phyloP scores from a whole-genome alignment of 1,284 basidiomycete species.

The Cystobasidiaceae sp. region DNA sequence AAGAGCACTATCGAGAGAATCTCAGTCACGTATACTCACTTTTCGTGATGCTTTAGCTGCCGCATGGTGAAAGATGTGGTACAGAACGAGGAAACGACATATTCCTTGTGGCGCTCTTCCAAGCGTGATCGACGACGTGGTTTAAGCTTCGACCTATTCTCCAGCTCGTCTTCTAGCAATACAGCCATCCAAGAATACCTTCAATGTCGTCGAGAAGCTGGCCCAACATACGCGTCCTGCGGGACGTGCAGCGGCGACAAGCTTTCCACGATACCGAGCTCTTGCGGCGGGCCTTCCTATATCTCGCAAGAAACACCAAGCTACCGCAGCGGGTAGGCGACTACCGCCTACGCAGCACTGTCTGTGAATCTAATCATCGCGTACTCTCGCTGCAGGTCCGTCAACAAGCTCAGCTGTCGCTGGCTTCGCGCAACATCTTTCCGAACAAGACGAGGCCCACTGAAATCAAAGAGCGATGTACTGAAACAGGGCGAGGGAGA shows the following conservation, averaged over 20 bases:
- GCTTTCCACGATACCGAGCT: slow-evolving; percentile 65
- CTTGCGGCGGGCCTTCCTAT: slow-evolving; percentile 76
- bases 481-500: slow-evolving; percentile 73
- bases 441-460: slow-evolving; percentile 73
- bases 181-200: too few relatives aligned
- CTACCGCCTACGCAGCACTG: too few relatives aligned
- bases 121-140: too few relatives aligned
- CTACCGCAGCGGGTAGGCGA: slow-evolving; percentile 57
- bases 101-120: too few relatives aligned
- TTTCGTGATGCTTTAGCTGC: slow-evolving; percentile 88
- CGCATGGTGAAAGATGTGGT: too few relatives aligned
- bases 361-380: too few relatives aligned
- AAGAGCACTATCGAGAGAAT: too few relatives aligned
- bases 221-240: slow-evolving; percentile 57
- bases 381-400: too few relatives aligned
- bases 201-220: slow-evolving; percentile 17
- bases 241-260: slow-evolving; percentile 68
- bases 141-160: not conserved
- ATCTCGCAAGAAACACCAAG: slow-evolving; percentile 79
- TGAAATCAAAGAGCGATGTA: slow-evolving; percentile 81
- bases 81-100: too few relatives aligned
- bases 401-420: slow-evolving; percentile 90
- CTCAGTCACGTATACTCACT: too few relatives aligned
- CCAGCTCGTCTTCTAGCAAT: not conserved
- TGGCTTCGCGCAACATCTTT: slow-evolving; percentile 64